Evolutionary conservation across 208 protist species (phyloP).

Genomic region (Wallacemonas rigidus): DNA sequence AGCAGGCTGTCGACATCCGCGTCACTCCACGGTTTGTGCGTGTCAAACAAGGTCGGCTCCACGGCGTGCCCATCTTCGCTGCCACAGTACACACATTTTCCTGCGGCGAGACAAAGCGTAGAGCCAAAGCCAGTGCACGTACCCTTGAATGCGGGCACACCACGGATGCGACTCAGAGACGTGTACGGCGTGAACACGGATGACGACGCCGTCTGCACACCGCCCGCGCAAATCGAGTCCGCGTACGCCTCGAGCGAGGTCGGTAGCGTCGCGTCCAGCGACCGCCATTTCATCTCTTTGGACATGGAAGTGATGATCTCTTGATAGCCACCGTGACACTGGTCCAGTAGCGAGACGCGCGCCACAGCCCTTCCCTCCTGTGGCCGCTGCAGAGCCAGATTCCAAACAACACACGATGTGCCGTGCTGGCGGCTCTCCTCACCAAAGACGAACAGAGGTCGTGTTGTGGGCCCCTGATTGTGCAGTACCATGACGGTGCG

Average conservation of each 20-base stretch:
- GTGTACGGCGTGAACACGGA: conserved; percentile 41
- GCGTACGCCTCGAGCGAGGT: conserved; percentile 14
- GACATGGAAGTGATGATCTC: conserved; percentile 62
- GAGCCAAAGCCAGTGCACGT: conserved; percentile 79
- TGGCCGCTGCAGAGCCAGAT: conserved; percentile 28
- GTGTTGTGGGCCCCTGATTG: conserved; percentile 60
- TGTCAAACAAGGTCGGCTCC: conserved; percentile 32
- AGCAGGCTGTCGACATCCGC: conserved; percentile 53
- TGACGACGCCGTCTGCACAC: background rate
- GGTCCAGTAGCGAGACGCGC: conserved; percentile 55
- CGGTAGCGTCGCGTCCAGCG: conserved; percentile 30
- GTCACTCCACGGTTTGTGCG: conserved; percentile 42
- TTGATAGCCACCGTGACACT: conserved; percentile 74
- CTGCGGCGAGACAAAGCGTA: conserved; percentile 39
- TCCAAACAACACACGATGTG: conserved; percentile 55
- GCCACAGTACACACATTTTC: conserved; percentile 59
- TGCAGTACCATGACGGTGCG: conserved; percentile 77
- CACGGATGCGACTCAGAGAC: conserved; percentile 58
- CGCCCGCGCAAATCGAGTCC: background rate
- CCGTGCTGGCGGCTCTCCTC: conserved; percentile 26
- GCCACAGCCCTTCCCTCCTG: background rate
- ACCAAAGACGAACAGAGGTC: conserved; percentile 42
- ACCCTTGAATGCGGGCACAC: conserved; percentile 69
- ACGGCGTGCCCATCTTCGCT: conserved; percentile 68
- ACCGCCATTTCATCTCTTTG: conserved; percentile 57